Conservation (phyloP, 768 basidiomycete genomes). For the Porpolomopsis calyptriformis region DNA sequence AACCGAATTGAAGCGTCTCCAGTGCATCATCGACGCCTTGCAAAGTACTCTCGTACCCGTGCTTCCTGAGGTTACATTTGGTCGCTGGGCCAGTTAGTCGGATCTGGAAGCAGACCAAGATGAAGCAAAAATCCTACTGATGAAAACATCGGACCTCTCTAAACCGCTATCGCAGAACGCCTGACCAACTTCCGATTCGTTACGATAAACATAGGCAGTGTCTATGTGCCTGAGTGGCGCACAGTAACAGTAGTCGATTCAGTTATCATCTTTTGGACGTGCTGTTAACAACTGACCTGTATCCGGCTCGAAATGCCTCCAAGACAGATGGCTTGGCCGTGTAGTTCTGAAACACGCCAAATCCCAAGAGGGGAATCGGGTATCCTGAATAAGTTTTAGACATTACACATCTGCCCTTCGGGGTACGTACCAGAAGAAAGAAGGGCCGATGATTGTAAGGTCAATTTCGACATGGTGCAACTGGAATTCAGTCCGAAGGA, state of each 20-base stretch:
- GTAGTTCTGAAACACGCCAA: slow-evolving; percentile 64
- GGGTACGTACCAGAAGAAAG: slow-evolving; percentile 17
- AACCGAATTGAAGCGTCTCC: slow-evolving; percentile 47
- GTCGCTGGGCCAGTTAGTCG: slow-evolving; percentile 35
- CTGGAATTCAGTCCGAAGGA: too few species aligned
- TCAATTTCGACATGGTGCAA: slow-evolving; percentile 8
- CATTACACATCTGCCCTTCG: background rate
- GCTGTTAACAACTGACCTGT: slow-evolving; percentile 29
- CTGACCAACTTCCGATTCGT: slow-evolving; percentile 51
- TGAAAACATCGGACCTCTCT: slow-evolving; percentile 50
- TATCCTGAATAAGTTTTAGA: slow-evolving; percentile 28
- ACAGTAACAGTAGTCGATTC: background rate
- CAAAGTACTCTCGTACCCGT: slow-evolving; percentile 54
- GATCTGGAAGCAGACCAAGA: slow-evolving; percentile 1
- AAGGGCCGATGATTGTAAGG: slow-evolving; percentile 14
- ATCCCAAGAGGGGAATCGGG: slow-evolving; percentile 54
- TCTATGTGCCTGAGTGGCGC: slow-evolving; percentile 49
- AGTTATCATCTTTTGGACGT: background rate
- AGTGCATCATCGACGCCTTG: slow-evolving; percentile 54
- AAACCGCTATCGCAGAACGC: slow-evolving; percentile 49
- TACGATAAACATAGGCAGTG: slow-evolving; percentile 59
- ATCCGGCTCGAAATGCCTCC: slow-evolving; percentile 58
- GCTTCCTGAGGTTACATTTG: slow-evolving; percentile 46
- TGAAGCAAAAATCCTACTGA: slow-evolving; percentile 39
- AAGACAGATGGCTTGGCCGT: slow-evolving; percentile 42